phyloP scores from a whole-genome alignment of 2,329 filamentous ascomycete species.

The Parasarocladium wereldwijsianum region DNA sequence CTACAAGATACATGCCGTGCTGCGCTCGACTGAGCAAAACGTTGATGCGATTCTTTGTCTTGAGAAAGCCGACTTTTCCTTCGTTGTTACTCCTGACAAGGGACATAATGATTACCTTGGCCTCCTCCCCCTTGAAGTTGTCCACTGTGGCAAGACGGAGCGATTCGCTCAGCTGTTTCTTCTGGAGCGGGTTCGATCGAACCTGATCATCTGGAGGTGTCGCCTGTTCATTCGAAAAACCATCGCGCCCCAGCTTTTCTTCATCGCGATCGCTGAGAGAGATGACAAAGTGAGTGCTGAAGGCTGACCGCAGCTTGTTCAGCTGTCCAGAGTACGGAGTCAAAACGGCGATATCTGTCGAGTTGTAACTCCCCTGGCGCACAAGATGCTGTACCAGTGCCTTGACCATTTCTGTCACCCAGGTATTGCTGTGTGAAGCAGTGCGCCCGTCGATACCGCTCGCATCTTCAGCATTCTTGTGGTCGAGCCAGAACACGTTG shows the following conservation, averaged over 20 bases:
- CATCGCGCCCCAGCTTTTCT: conserved; percentile 39
- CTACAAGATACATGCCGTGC: conserved; percentile 59
- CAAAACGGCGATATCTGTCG: conserved; percentile 52
- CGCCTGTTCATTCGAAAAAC: too few species aligned
- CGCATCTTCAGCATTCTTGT: conserved; percentile 29
- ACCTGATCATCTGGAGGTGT: too few species aligned
- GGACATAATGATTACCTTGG: conserved; percentile 54
- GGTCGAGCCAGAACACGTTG: conserved; percentile 48
- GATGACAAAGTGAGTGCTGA: conserved; percentile 41
- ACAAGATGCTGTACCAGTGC: conserved; percentile 51
- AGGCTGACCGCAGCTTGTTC: conserved; percentile 28
- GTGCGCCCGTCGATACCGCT: conserved; percentile 15
- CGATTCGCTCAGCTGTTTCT: too few species aligned
- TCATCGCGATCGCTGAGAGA: conserved; percentile 47
- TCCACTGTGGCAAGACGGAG: conserved; percentile 53
- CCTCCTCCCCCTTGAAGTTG: conserved; percentile 69
- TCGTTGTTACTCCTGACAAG: conserved; percentile 54
- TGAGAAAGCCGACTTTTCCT: conserved; percentile 48
- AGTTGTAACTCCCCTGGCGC: conserved; percentile 44
- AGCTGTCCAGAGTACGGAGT: conserved; percentile 51
- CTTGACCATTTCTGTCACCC: conserved; percentile 25
- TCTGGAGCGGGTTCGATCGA: too few species aligned
- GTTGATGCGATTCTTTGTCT: conserved; percentile 52
- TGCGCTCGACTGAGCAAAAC: conserved; percentile 52
- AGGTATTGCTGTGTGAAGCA: conserved; percentile 38